Conservation (phyloP, 2,329 filamentous ascomycete species). For the Septoria linicola region DNA sequence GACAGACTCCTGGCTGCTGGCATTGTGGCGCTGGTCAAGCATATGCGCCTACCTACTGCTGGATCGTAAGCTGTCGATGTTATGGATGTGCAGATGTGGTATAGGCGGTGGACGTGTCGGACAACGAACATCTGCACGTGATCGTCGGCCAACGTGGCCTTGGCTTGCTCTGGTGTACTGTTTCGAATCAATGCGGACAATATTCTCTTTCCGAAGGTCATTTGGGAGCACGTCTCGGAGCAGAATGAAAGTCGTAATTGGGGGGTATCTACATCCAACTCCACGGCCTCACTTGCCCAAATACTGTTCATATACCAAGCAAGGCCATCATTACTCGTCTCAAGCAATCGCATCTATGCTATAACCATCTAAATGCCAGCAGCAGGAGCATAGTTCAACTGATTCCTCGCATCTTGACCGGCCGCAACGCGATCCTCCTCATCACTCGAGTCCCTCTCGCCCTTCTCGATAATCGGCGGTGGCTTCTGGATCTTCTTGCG, state of each 20-base stretch:
- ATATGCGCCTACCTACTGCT: neutral
- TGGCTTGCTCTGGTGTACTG: too few relatives aligned
- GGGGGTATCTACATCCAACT: too few relatives aligned
- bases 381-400: conserved; percentile 1
- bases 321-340: too few relatives aligned
- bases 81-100: neutral
- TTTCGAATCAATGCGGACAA: too few relatives aligned
- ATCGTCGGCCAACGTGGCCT: too few relatives aligned
- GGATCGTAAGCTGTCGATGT: neutral
- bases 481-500: conserved; percentile 41
- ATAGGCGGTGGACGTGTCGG: conserved; percentile 10
- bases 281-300: too few relatives aligned
- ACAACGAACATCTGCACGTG: too few relatives aligned
- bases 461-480: conserved; percentile 41
- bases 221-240: too few relatives aligned
- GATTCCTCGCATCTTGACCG: conserved; percentile 2
- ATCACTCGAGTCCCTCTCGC: conserved; percentile 15
- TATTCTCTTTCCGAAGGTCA: too few relatives aligned
- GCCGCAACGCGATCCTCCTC: conserved; percentile 8
- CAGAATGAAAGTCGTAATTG: too few relatives aligned
- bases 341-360: too few relatives aligned
- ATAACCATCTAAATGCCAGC: conserved; percentile 1
- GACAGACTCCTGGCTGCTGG: neutral
- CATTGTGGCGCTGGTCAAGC: neutral
- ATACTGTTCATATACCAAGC: too few relatives aligned